A percentile compares a stretch with the other conserved stretches of the same genome.
Conservation (phyloP, 345 rosid species). For the Dipteronia dyeriana region DNA sequence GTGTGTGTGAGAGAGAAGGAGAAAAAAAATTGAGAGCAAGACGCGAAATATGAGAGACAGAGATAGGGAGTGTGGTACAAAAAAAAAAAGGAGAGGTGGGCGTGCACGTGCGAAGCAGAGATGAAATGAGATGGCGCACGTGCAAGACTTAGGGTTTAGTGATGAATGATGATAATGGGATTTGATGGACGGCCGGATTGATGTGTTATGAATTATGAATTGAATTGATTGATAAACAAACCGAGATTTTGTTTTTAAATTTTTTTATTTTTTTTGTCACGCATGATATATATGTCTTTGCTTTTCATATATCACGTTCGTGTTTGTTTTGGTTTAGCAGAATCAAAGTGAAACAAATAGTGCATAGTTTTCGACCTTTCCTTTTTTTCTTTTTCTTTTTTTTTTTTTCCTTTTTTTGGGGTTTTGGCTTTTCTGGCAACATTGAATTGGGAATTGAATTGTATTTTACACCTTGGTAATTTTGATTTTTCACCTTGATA, state of each 20-base stretch:
- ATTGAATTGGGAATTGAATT: too few species aligned
- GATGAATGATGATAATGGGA: not conserved
- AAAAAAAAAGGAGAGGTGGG: slow-evolving; percentile 23
- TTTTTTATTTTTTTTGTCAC: not conserved
- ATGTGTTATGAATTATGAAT: too few species aligned
- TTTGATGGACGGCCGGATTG: not conserved
- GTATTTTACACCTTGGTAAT: too few species aligned
- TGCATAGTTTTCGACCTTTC: too few species aligned
- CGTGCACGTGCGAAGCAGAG: slow-evolving; percentile 33
- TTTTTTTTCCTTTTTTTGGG: too few species aligned
- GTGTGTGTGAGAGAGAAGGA: slow-evolving; percentile 23
- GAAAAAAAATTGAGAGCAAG: not conserved
- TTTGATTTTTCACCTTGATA: too few species aligned
- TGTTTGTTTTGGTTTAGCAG: not conserved
- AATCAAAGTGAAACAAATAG: too few species aligned
- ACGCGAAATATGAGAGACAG: slow-evolving; percentile 17
- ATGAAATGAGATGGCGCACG: slow-evolving; percentile 33
- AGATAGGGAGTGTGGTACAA: slow-evolving; percentile 18
- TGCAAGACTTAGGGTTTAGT: slow-evolving; percentile 30
- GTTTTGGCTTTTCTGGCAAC: too few species aligned
- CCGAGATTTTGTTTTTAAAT: not conserved
- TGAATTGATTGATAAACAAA: not conserved
- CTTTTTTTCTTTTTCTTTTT: too few species aligned
- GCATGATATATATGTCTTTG: not conserved
- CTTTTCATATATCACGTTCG: too few species aligned